phyloP scores from a whole-genome alignment of 129 eudicot genomes.

The Sambucus nigra region DNA sequence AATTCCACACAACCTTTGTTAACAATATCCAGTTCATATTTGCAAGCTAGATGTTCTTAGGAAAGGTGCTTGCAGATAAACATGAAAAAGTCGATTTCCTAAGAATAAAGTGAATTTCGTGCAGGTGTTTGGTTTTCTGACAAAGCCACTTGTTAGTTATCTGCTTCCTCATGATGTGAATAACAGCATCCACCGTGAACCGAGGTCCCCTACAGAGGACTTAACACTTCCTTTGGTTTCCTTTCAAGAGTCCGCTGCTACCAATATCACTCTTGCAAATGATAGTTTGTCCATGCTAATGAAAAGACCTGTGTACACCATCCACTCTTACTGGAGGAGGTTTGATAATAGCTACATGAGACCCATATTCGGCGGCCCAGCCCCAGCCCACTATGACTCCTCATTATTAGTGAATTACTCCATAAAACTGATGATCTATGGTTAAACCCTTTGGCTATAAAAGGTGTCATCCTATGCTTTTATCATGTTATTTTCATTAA shows the following conservation, averaged over 20 bases:
- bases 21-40: too few species aligned
- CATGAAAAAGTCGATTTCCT: background rate
- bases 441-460: too few species aligned
- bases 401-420: too few species aligned
- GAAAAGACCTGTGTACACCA: conserved; percentile 80
- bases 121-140: conserved; percentile 91
- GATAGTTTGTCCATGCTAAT: conserved; percentile 74
- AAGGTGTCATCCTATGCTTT: too few species aligned
- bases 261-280: conserved; percentile 50
- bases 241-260: conserved; percentile 58
- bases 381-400: too few species aligned
- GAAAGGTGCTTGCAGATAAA: too few species aligned
- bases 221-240: conserved; percentile 76
- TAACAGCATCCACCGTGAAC: conserved; percentile 24
- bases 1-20: background rate
- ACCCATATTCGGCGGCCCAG: conserved; percentile 86
- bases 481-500: too few species aligned
- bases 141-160: conserved; percentile 60
- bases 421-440: too few species aligned
- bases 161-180: conserved; percentile 47
- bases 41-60: too few species aligned
- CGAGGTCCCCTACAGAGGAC: conserved; percentile 49
- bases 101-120: background rate
- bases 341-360: conserved; percentile 88
- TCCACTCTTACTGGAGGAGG: conserved; percentile 87